Evolutionary conservation across 1,139 yeast genomes (phyloP).

Genomic region (Kazachstania sp.): DNA sequence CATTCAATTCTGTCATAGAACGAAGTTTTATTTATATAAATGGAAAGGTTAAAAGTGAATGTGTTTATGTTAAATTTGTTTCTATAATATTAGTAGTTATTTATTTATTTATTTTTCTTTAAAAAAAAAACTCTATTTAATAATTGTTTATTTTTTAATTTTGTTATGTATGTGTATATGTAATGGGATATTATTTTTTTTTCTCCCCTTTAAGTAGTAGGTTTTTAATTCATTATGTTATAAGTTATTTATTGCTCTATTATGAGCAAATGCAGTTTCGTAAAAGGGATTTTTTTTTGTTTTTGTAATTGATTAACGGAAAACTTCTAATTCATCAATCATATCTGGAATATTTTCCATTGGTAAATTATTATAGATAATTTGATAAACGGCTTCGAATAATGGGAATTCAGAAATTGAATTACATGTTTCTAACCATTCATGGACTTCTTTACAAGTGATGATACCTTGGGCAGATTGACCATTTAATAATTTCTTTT

Average conservation of each 20-base stretch:
- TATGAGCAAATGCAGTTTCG: background rate
- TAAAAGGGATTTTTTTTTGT: no score
- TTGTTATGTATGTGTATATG: background rate
- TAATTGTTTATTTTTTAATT: background rate
- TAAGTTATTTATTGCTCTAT: background rate
- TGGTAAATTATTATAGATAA: conserved; percentile 63
- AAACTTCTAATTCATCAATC: conserved; percentile 39
- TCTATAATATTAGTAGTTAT: no score
- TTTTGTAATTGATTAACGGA: conserved; percentile 3
- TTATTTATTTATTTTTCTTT: no score
- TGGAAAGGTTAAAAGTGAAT: no score
- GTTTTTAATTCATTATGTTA: background rate
- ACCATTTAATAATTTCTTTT: conserved; percentile 75
- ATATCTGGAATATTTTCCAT: conserved; percentile 56
- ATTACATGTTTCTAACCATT: conserved; percentile 55
- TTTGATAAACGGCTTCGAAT: conserved; percentile 75
- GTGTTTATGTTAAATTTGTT: no score
- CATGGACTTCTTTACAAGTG: conserved; percentile 85
- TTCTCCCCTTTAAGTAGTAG: no score
- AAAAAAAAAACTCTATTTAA: background rate
- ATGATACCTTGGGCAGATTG: conserved; percentile 92
- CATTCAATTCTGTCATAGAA: no score
- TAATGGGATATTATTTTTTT: background rate
- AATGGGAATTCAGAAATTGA: conserved; percentile 72
- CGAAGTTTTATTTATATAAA: no score